phyloP scores from a whole-genome alignment of 768 basidiomycete genomes.

The Dendrothele bispora region DNA sequence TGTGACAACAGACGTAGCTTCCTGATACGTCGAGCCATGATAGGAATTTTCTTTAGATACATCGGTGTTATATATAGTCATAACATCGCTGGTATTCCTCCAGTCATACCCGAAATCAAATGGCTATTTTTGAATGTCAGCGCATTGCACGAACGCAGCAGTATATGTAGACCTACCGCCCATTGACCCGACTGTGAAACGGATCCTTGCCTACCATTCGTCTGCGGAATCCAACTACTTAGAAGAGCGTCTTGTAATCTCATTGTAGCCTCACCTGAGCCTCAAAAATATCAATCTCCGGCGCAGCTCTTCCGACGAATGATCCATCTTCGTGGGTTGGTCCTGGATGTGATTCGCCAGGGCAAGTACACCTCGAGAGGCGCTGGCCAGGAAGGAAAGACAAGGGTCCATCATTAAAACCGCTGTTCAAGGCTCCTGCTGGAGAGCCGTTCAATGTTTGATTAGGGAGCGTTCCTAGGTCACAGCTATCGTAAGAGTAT shows the following conservation, averaged over 20 bases:
- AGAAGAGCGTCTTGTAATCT: background rate
- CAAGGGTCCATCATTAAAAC: conserved; percentile 23
- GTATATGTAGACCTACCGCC: conserved; percentile 36
- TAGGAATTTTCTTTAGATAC: conserved; percentile 61
- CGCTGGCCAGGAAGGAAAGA: conserved; percentile 55
- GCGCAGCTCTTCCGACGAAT: conserved; percentile 51
- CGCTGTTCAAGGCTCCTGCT: conserved; percentile 40
- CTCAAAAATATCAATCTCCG: conserved; percentile 61
- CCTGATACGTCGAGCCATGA: conserved; percentile 68
- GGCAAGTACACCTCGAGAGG: conserved; percentile 56
- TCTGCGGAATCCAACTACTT: conserved; percentile 22
- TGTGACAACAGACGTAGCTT: conserved; percentile 78
- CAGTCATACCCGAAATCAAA: conserved; percentile 5
- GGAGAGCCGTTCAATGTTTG: conserved; percentile 52
- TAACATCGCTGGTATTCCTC: background rate
- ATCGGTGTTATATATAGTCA: conserved; percentile 43
- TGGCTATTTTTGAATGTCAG: background rate
- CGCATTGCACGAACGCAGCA: conserved; percentile 1
- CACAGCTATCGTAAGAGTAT: conserved; percentile 65
- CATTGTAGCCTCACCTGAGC: conserved; percentile 37
- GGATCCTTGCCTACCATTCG: background rate
- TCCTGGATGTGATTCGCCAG: conserved; percentile 56
- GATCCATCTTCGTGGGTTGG: conserved; percentile 44
- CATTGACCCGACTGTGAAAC: conserved; percentile 69
- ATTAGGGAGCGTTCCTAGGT: conserved; percentile 56